A percentile compares a stretch with the other conserved stretches of the same genome.
These are phyloP conservation scores for Colletotrichum chrysophilum DNA, from an alignment of 2,329 filamentous ascomycete species.

Conservation along the genomic window DNA sequence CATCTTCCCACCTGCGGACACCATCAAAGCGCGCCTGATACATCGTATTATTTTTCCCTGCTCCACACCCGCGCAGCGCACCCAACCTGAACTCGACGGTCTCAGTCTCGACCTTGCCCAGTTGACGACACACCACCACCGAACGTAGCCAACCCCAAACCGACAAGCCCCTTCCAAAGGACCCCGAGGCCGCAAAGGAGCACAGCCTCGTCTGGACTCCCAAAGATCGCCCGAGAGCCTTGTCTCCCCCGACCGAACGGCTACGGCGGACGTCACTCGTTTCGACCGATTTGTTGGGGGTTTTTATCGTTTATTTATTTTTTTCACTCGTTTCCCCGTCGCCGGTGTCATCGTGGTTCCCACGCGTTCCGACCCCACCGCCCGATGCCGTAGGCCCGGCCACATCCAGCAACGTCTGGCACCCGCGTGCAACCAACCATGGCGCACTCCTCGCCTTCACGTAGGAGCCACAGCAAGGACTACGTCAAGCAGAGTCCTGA, in stretches of 20 bases:
- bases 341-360: slow-evolving; percentile 6
- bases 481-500: slow-evolving; percentile 47
- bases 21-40: slow-evolving; percentile 19
- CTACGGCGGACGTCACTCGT: slow-evolving; percentile 1
- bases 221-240: slow-evolving; percentile 1
- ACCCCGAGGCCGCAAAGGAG: neutral
- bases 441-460: slow-evolving; percentile 48
- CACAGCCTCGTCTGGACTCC: slow-evolving; percentile 17
- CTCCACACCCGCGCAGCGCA: slow-evolving; percentile 14
- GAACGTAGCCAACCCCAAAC: neutral
- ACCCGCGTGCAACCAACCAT: slow-evolving; percentile 32
- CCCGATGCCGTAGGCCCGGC: slow-evolving; percentile 15
- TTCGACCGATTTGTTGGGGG: neutral
- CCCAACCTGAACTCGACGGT: neutral
- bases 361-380: slow-evolving; percentile 10
- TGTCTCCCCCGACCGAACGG: neutral
- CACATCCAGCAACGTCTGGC: neutral
- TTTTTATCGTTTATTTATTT: neutral
- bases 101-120: neutral
- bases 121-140: neutral
- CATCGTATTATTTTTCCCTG: slow-evolving; percentile 17
- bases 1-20: slow-evolving; percentile 12
- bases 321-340: neutral
- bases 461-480: slow-evolving; percentile 33
- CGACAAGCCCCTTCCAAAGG: neutral